A percentile compares a stretch with the other conserved stretches of the same genome.
Conservation (phyloP, 2,329 filamentous ascomycete species). For the Pseudopyrenochaeta lycopersici region DNA sequence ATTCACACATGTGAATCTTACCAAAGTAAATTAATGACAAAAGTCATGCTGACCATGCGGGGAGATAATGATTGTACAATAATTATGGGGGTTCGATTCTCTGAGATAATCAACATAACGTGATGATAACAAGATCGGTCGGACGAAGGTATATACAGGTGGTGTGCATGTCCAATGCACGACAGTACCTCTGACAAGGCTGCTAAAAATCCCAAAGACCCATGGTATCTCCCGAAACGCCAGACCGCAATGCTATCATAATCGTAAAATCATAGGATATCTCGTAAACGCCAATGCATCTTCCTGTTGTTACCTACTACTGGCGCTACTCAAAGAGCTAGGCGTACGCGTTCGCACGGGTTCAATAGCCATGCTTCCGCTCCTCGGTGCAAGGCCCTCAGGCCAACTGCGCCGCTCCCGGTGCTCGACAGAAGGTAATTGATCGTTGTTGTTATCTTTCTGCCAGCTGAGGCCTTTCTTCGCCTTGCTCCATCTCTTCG, state of each 20-base stretch:
- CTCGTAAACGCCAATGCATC: neutral
- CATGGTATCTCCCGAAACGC: conserved; percentile 29
- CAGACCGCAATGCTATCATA: conserved; percentile 18
- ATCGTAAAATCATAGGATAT: conserved; percentile 6
- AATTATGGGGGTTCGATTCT: neutral
- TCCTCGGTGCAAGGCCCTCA: conserved; percentile 30
- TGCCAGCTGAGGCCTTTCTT: conserved; percentile 30
- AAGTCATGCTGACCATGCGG: too few relatives aligned
- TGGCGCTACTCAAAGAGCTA: conserved; percentile 10
- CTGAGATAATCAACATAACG: too few relatives aligned
- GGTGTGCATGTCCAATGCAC: neutral
- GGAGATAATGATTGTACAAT: too few relatives aligned
- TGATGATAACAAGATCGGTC: neutral
- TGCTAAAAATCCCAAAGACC: conserved; percentile 2
- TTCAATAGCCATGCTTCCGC: conserved; percentile 22
- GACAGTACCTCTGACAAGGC: neutral
- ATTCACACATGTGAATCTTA: too few relatives aligned
- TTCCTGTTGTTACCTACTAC: neutral
- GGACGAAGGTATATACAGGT: neutral
- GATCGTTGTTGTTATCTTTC: conserved; percentile 26
- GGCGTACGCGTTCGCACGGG: conserved; percentile 16
- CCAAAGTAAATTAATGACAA: too few relatives aligned
- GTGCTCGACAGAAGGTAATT: conserved; percentile 40
- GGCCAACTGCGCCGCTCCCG: conserved; percentile 43
- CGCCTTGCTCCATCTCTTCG: conserved; percentile 32